Conservation (phyloP, 2,329 filamentous ascomycete species). For the Grosmannia clavigera region DNA sequence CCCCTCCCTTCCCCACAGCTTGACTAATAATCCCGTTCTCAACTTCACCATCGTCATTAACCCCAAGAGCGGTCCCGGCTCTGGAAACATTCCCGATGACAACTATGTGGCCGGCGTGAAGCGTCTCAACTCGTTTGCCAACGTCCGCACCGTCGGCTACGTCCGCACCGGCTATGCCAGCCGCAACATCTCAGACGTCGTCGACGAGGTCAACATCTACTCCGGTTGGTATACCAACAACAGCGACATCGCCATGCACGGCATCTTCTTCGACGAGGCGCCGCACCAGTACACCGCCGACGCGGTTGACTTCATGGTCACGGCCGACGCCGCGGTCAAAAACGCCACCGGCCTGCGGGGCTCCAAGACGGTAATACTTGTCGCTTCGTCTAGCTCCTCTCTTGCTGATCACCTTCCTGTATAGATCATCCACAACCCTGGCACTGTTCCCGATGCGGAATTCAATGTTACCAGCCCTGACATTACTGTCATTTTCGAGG, state of each 20-base stretch:
- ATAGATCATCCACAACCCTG: constrained; percentile 6
- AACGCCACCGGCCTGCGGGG: not conserved
- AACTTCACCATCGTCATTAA: constrained; percentile 10
- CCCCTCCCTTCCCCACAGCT: not conserved
- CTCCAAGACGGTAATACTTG: not conserved
- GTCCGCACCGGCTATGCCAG: constrained; percentile 4
- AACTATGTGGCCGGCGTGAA: not conserved
- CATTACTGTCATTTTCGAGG: constrained; percentile 3
- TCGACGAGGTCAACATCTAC: constrained; percentile 3
- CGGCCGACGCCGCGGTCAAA: not conserved
- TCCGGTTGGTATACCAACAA: not conserved
- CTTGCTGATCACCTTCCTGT: not conserved
- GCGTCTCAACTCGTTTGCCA: not conserved
- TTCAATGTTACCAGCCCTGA: not conserved
- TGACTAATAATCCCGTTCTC: not conserved
- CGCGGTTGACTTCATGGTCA: constrained; percentile 1
- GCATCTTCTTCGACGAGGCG: constrained; percentile 6
- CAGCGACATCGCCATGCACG: constrained; percentile 2
- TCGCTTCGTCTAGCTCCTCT: not conserved
- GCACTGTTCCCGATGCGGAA: not conserved
- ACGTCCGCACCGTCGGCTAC: constrained; percentile 4
- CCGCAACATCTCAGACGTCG: constrained; percentile 2
- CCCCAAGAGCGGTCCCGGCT: constrained; percentile 8
- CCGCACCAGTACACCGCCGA: constrained; percentile 2
- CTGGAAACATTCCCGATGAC: not conserved